Evolutionary conservation across 805 yeast genomes (phyloP).

Genomic region (Candida golubevii): DNA sequence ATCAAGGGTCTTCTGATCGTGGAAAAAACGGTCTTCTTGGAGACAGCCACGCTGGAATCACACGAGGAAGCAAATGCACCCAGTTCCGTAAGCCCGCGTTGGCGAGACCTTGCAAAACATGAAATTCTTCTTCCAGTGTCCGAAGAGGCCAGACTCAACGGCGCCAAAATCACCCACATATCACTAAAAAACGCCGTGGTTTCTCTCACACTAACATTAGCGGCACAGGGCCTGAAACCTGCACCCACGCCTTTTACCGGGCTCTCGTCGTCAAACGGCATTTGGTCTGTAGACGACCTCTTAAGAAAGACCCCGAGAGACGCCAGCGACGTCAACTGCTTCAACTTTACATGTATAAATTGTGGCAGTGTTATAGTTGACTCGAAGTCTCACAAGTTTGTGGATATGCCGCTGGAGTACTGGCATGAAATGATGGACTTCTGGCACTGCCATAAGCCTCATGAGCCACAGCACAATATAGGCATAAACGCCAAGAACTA

Average conservation of each 20-base stretch:
- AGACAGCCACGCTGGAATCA: background rate
- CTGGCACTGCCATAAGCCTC: conserved; percentile 95
- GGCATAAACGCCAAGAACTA: conserved; percentile 21
- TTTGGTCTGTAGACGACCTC: conserved; percentile 44
- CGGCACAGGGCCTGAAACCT: background rate
- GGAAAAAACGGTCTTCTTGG: conserved; percentile 1
- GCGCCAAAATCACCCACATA: conserved; percentile 6
- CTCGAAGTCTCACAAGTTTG: conserved; percentile 31
- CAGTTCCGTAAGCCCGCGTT: no score
- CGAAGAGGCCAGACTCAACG: background rate
- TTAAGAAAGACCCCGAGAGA: conserved; percentile 28
- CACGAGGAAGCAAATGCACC: background rate
- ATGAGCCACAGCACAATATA: conserved; percentile 17
- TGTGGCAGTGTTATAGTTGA: conserved; percentile 30
- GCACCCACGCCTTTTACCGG: conserved; percentile 10
- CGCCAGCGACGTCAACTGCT: conserved; percentile 18
- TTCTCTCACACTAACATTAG: conserved; percentile 1
- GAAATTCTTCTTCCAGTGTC: conserved; percentile 5
- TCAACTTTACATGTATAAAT: conserved; percentile 25
- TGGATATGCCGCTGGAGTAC: conserved; percentile 81
- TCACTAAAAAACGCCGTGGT: background rate
- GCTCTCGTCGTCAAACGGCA: conserved; percentile 8
- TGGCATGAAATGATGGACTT: conserved; percentile 97
- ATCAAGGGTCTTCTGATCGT: conserved; percentile 4
- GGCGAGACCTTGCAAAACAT: background rate